Evolutionary conservation across 768 basidiomycete species (phyloP), one percentile per base, ranked within the genome.

Genomic region (Leccinum pellstonianum): DNA sequence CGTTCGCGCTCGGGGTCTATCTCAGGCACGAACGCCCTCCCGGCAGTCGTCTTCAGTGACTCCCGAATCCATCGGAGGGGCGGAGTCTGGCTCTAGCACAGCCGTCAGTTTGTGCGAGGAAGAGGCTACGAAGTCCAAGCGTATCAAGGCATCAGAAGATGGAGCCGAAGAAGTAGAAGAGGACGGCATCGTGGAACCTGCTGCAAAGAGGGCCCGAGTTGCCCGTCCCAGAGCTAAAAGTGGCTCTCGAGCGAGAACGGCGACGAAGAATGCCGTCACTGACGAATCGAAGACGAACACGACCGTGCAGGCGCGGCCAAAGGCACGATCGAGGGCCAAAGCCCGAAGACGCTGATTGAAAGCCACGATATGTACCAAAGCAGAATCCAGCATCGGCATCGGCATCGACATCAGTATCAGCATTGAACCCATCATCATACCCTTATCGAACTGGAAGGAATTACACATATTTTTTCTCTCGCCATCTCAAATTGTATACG

Each of bases 21-120:
- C 68, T 29, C 70, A 56, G 54, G 51, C 60, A 15, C 52, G 54
- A 7, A 72, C 70, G 0, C 52, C 66, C 0, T 73, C 71, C 31
- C 67, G 71, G 2, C 62, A 64, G 43, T 60, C 66, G 57, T 63
- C 66, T 25, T 62, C 68, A 5, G 66, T 59, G 25, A 61, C 62
- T 43, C 59, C 72, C 56, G 73, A 71, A 54, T 70, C 70, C 35
- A 38, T 70, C 49, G 70, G 64, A 17, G 70, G 62, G 10, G 63
- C 52, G 2, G 70, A 70, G 54, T 75, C 72, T 3, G 72, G 68
- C 14, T 75, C 73, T 8, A 73, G 72, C 56, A 73, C 73, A 5
- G 73, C 73, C 12, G 72, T 73, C 12, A 73, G 72, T 55, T 35
- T 73, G 47, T 73, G 63, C 35, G 72, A 64, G 4, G 73, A 71